Base-by-base conservation (phyloP, 441 rosid genomes). In the Bocquillonia castaneifolia region DNA sequence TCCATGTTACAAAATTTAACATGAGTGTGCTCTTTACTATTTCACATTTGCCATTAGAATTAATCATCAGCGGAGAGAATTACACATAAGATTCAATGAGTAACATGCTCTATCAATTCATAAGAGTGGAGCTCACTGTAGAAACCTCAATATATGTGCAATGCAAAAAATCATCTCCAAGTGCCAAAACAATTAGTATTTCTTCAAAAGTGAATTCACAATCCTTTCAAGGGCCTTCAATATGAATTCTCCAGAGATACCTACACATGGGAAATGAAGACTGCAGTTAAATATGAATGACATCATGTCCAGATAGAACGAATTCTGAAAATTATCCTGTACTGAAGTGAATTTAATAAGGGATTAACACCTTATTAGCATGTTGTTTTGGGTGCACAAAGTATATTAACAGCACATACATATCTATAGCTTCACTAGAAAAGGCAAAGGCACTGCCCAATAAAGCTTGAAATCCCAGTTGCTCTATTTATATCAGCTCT, bases 141-240 rank as follows among this genome's bases (percentile, higher is more conserved):
- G 73, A 68, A 45, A 72, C 73, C 77, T 72, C 72, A 53, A 58
- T 40, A 36, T 28, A 12, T 26, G 20, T 31, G 64, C 18, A 54
- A 72, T 15, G 9, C n/a, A n/a, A n/a, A n/a, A n/a, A n/a, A 37
- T 28, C 29, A 60, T 39, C 64, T 39, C 50, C 64, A 23, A 60
- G 18, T 37, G 64, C 48, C 50, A 23, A 60, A 39, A 39, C n/a
- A n/a, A 22, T 12, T 60, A 15, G 13, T 32, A 31, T 10, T 60
- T 45, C 48, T 39, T 40, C 53, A 29, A 50, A 53, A 28, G 18
- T 26, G 54, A 37, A 50, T 34, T 59, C 47, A 22, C 23, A 25
- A 10, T 23, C 23, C 13, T 20, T 59, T 63, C 12, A 10, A n/a
- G 3, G 36, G 56, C 63, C 62, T 67, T 14, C n/a, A n/a, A n/a